These are phyloP conservation scores for Amyloporia xantha DNA, from an alignment of 768 basidiomycete genomes.

Conservation along the genomic window DNA sequence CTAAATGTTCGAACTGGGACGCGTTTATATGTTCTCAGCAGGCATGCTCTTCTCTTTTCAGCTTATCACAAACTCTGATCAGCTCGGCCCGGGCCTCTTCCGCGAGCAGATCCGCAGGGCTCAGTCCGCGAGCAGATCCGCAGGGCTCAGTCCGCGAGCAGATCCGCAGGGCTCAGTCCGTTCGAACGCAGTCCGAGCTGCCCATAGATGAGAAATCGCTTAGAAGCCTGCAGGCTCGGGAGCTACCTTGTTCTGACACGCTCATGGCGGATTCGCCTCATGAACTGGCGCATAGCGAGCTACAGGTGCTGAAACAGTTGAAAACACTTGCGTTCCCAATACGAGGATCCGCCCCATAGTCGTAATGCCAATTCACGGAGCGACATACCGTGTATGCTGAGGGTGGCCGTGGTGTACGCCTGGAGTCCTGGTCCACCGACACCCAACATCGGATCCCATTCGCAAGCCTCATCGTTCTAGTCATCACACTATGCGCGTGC, in stretches of 20 bases:
- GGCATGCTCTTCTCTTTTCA: constrained; percentile 93
- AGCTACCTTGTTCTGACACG: constrained; percentile 66
- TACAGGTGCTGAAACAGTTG: constrained; percentile 56
- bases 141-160: no score
- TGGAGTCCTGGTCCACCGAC: not conserved
- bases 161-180: constrained; percentile 56
- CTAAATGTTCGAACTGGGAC: constrained; percentile 79
- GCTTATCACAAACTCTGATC: constrained; percentile 72
- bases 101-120: constrained; percentile 70
- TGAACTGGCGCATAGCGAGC: constrained; percentile 52
- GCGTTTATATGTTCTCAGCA: constrained; percentile 79
- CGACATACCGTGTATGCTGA: not conserved
- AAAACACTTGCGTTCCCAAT: constrained; percentile 76
- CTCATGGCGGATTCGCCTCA: constrained; percentile 47
- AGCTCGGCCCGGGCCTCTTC: constrained; percentile 69
- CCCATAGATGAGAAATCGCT: constrained; percentile 70
- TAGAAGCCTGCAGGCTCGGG: constrained; percentile 62
- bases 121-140: no score
- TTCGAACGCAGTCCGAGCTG: constrained; percentile 57
- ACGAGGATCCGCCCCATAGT: constrained; percentile 25
- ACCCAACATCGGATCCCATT: no score
- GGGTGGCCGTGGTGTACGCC: not conserved
- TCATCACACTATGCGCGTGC: not conserved
- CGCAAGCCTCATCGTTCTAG: not conserved
- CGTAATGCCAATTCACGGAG: not conserved